Evolutionary conservation across 2,329 filamentous ascomycete species (phyloP), one percentile per base, ranked within the genome.

Genomic region (Ceratocystiopsis minuta): DNA sequence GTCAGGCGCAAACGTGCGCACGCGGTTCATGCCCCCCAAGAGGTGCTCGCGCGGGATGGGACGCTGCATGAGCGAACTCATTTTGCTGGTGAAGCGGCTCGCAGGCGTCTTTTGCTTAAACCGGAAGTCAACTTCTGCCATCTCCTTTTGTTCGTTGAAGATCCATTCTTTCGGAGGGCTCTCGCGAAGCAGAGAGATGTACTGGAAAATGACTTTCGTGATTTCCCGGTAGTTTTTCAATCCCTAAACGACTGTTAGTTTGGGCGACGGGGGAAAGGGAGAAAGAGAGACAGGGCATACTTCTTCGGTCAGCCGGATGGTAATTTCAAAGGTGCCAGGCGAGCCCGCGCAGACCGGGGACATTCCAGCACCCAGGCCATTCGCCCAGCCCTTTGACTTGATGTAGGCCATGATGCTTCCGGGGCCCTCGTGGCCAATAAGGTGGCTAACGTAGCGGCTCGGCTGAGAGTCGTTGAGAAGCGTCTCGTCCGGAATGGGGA

Each of bases 51-150:
- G 75, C 2, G 86, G 85, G 37, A 92, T 64, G 2, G 82, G 81
- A 57, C 82, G 86, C 57, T 96, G 90, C 90, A 98, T 96, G 16
- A 85, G 73, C 16, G 80, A 76, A 54, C 80, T 86, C 49, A 85
- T 75, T 46, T 73, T 76, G 63, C 85, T 94, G 0, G 86, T 90
- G 53, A 95, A 96, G 24, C 80, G 75, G 55, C 80, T 90, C 2
- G 88, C 85, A 1, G 83, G 84, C 2, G 78, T 83, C 65, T 96
- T 96, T 56, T 96, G 84, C 60, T 78, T 84, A 61, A 93, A 98
- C 50, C 81, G 83, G 67, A 98, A 98, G 51, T 93, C 82, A 13
- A 96, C 84, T 50, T 96, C 87, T 37, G 82, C 78, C 62, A 96
- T 77, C 33, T 78, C 78, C 59, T 86, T 88, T 58, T 90, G 81